Percentiles rank a stretch among this genome's conserved stretches.
These are phyloP conservation scores for Asterochloris sp. DNA, from an alignment of 139 green algal genomes.

Conservation along the genomic window DNA sequence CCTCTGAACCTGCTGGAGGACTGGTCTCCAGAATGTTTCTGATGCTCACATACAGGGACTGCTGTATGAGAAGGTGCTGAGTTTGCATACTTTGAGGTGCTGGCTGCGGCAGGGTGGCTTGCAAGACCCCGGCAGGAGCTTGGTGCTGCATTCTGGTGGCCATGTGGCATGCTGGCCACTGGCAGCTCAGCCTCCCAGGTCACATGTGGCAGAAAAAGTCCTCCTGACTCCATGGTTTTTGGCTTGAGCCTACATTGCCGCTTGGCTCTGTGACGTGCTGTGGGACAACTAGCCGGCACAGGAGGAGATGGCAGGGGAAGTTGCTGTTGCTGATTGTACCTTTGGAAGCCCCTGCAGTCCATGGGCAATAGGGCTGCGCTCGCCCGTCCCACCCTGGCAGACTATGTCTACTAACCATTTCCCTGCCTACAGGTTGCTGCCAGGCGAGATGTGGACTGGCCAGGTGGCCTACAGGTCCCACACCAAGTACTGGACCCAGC, in stretches of 20 bases:
- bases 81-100: not conserved
- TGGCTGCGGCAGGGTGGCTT: not conserved
- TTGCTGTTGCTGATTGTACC: not conserved
- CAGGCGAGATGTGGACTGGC: slow-evolving; percentile 34
- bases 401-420: not conserved
- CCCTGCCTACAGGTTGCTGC: slow-evolving; percentile 18
- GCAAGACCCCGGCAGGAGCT: not conserved
- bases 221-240: too few species aligned
- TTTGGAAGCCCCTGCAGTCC: not conserved
- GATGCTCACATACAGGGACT: not conserved
- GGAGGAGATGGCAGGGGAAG: not conserved
- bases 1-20: not conserved
- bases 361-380: not conserved
- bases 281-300: not conserved
- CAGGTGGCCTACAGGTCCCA: slow-evolving; percentile 34
- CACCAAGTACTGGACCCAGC: slow-evolving; percentile 34
- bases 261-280: not conserved
- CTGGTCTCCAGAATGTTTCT: not conserved
- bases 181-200: too few species aligned
- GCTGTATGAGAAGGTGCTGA: not conserved
- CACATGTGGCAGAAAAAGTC: too few species aligned
- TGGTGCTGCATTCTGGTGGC: too few species aligned
- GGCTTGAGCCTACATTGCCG: not conserved
- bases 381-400: not conserved
- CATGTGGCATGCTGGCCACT: too few species aligned